These are phyloP conservation scores for Mycena polygramma DNA, from an alignment of 768 basidiomycete species.

Conservation along the genomic window DNA sequence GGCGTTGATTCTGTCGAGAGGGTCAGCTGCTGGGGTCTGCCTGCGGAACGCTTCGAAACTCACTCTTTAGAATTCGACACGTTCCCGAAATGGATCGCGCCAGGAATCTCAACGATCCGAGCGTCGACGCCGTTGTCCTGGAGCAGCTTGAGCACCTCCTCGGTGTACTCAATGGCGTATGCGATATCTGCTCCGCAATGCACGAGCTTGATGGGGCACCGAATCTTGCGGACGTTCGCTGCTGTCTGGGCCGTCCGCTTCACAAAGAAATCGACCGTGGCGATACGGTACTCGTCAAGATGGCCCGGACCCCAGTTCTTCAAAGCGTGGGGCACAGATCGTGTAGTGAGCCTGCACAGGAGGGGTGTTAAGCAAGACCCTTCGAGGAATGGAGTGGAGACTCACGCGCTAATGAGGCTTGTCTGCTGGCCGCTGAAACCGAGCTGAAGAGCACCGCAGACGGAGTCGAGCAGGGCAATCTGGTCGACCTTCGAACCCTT, in stretches of 20 bases:
- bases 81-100: conserved; percentile 40
- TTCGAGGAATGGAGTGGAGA: neutral
- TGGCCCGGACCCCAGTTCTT: conserved; percentile 35
- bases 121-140: conserved; percentile 38
- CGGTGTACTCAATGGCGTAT: conserved; percentile 33
- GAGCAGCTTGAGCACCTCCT: conserved; percentile 39
- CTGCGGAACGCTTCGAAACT: neutral
- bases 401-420: conserved; percentile 28
- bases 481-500: conserved; percentile 34
- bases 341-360: conserved; percentile 20
- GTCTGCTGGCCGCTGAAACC: conserved; percentile 31
- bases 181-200: conserved; percentile 45
- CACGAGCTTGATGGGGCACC: conserved; percentile 40
- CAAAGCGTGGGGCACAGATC: conserved; percentile 28
- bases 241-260: conserved; percentile 33
- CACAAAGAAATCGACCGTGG: conserved; percentile 36
- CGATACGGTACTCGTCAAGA: conserved; percentile 26
- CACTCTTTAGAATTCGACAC: conserved; percentile 37
- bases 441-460: conserved; percentile 36
- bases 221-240: conserved; percentile 36
- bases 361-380: neutral
- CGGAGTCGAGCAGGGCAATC: conserved; percentile 28
- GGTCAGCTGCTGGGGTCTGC: neutral
- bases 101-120: conserved; percentile 30
- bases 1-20: conserved; percentile 17